Base-by-base conservation (phyloP, 2,329 filamentous ascomycete genomes). In the Macrophomina phaseolina region DNA sequence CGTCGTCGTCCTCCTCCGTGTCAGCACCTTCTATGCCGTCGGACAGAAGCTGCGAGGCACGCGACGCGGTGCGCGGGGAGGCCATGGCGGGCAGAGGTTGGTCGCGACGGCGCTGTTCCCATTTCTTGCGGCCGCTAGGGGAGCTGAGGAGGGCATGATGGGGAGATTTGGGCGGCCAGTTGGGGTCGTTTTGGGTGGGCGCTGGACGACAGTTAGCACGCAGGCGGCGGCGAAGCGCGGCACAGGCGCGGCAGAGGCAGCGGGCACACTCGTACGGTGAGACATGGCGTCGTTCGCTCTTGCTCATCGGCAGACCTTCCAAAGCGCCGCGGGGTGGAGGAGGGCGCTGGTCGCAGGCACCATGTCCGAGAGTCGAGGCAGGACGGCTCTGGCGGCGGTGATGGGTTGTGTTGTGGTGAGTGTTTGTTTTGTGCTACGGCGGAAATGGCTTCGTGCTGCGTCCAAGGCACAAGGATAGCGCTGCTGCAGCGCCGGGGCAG, bases 61-160 rank as follows among this genome's bases (percentile, higher is more conserved):
- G 40, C n/a, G 66, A 67, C 5, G 18, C 53, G 51, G 23, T 63
- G 12, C 45, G 46, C 14, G 65, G 49, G 42, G 60, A 48, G 34
- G 16, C 45, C 66, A 75, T 76, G 68, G 76, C 76, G 0, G 89
- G 87, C 1, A 90, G 90, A 1, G 90, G 89, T 0, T 80, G 67
- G 46, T 75, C 71, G 23, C 30, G 52, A 4, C 66, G 68, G 30
- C 90, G 83, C 68, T 89, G 87, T 76, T 90, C 86, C 73, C 92
- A 88, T 76, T 89, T 90, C 76, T 90, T 88, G 73, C 93, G 90
- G 64, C 93, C 94, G 70, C 90, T 88, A 0, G 94, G 94, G 3
- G 94, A 90, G 75, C 85, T 87, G 67, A 89, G 79, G 16, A 90
- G 81, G 28, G 87, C 88, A 69, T 89, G 85, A 71, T 85, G 83